Evolutionary conservation across 768 basidiomycete species (phyloP).

Genomic region (Suillus ampliporus): DNA sequence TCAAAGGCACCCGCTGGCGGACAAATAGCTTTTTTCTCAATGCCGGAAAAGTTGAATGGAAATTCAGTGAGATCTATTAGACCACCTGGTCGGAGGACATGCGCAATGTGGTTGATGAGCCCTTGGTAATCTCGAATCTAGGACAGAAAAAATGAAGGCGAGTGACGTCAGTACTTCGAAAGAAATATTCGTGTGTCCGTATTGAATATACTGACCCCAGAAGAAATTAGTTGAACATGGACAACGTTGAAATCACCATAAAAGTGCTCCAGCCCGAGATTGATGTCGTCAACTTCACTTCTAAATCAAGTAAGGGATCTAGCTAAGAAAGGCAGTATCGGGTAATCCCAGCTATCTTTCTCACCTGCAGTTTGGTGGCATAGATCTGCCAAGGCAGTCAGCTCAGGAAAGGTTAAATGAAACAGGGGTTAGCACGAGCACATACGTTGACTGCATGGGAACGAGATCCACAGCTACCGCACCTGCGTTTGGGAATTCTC

Average conservation of each 20-base stretch:
- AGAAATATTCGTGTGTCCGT: not conserved
- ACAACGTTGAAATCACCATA: slow-evolving; percentile 80
- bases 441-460: slow-evolving; percentile 77
- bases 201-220: slow-evolving; percentile 60
- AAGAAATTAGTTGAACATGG: slow-evolving; percentile 71
- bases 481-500: slow-evolving; percentile 70
- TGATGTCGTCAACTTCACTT: slow-evolving; percentile 86
- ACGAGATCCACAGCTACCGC: slow-evolving; percentile 81
- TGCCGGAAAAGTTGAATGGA: slow-evolving; percentile 68
- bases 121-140: slow-evolving; percentile 72
- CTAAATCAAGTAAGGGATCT: slow-evolving; percentile 41
- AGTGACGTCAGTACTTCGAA: slow-evolving; percentile 17
- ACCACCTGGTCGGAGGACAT: slow-evolving; percentile 72
- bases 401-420: slow-evolving; percentile 23
- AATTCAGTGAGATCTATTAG: slow-evolving; percentile 71
- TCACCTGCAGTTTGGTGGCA: slow-evolving; percentile 77
- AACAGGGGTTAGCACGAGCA: slow-evolving; percentile 17
- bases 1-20: slow-evolving; percentile 47
- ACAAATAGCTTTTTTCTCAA: slow-evolving; percentile 50
- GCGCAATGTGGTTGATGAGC: slow-evolving; percentile 69
- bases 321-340: slow-evolving; percentile 12
- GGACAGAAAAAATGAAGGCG: slow-evolving; percentile 21
- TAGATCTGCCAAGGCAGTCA: slow-evolving; percentile 46
- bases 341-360: slow-evolving; percentile 16
- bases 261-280: slow-evolving; percentile 83